These are phyloP conservation scores for Botrytis fabae DNA, from an alignment of 2,329 filamentous ascomycete species.

Conservation along the genomic window DNA sequence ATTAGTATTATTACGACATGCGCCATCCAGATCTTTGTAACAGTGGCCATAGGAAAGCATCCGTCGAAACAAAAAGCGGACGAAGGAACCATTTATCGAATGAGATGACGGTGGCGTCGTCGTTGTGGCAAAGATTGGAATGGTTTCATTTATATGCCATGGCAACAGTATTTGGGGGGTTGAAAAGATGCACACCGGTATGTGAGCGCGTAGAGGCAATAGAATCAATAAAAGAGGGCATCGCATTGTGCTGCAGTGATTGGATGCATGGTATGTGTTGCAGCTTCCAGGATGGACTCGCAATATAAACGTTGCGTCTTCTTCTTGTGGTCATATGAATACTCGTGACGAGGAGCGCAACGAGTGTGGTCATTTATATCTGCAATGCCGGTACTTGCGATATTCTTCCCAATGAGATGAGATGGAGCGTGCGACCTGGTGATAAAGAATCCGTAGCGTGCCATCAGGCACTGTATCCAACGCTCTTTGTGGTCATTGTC, in stretches of 20 bases:
- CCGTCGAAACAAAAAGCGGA: not conserved
- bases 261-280: not conserved
- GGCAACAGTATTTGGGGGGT: not conserved
- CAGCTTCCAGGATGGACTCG: no score
- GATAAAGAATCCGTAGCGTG: not conserved
- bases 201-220: not conserved
- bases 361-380: not conserved
- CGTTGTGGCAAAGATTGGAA: not conserved
- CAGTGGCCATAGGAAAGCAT: not conserved
- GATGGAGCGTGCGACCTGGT: not conserved
- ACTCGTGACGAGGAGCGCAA: not conserved
- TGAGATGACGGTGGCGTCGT: conserved; percentile 13
- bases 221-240: not conserved
- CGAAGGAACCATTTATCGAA: not conserved
- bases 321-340: not conserved
- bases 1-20: not conserved
- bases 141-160: not conserved
- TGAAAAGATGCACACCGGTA: not conserved
- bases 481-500: not conserved
- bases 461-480: not conserved
- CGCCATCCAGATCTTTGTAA: conserved; percentile 9
- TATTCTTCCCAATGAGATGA: not conserved
- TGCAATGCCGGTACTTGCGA: conserved; percentile 19
- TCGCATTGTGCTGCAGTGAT: not conserved
- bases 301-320: no score